Evolutionary conservation across 495 filamentous ascomycete species (phyloP).

Genomic region (Sphaerosporella brunnea): DNA sequence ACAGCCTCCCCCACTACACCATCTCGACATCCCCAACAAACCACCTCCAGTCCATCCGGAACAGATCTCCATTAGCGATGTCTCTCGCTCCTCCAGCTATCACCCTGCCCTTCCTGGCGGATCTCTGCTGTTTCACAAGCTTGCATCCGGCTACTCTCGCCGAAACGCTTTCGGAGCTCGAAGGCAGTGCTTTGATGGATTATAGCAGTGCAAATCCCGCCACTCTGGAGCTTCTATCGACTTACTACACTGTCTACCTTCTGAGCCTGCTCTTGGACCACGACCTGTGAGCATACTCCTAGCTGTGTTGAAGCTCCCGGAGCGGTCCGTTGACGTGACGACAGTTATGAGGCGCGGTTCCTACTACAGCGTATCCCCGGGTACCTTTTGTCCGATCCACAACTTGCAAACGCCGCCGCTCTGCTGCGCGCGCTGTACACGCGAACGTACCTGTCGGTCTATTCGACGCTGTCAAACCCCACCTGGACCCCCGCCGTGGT

Average conservation of each 20-base stretch:
- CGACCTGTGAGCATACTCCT: conserved; percentile 30
- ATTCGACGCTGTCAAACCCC: conserved; percentile 29
- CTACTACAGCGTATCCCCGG: conserved; percentile 34
- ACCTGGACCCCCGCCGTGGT: conserved; percentile 31
- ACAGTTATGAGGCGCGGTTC: conserved; percentile 36
- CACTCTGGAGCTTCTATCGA: conserved; percentile 27
- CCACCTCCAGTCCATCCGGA: no score
- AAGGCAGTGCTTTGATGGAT: conserved; percentile 29
- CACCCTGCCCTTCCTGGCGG: conserved; percentile 28
- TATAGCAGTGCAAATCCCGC: conserved; percentile 2
- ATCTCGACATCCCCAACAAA: no score
- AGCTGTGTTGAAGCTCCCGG: not conserved
- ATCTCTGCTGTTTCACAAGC: conserved; percentile 27
- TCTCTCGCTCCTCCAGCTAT: not conserved
- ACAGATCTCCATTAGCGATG: no score
- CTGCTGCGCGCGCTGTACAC: conserved; percentile 37
- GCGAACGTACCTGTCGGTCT: conserved; percentile 30
- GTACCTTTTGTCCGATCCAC: conserved; percentile 27
- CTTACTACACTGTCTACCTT: conserved; percentile 37
- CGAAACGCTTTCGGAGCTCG: conserved; percentile 32
- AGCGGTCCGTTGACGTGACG: not conserved
- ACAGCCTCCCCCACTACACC: no score
- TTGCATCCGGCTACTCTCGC: conserved; percentile 30
- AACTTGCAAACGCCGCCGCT: conserved; percentile 31
- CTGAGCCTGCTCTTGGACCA: conserved; percentile 36